Base-by-base conservation (phyloP, 2,329 filamentous ascomycete species). In the Dactylellina parvicollis region DNA sequence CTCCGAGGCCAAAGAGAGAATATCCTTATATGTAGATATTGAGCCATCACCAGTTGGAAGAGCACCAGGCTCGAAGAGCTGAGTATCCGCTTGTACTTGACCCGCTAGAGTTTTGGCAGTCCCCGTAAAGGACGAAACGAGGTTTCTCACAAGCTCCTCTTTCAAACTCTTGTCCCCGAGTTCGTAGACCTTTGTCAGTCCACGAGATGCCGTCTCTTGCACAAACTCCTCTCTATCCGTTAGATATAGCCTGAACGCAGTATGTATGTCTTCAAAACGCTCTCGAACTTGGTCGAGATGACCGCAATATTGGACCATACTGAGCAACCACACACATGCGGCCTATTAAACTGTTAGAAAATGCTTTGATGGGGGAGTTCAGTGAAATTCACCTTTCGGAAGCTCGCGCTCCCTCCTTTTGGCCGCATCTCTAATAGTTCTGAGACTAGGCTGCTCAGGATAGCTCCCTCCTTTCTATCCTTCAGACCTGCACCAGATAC, bases 21-120 rank as follows among this genome's bases (percentile, higher is more conserved):
- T 98, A 38, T 99, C 95, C 79, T 96, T 96, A 83, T 99, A 99
- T 0, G 94, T 98, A 0, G 92, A 97, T 62, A 98, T 87, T 0
- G 92, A 92, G 76, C 86, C 92, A 75, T 96, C 92, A 2, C 93
- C 92, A 0, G 93, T 98, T 0, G 93, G 93, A 10, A 98, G 81
- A 1, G 92, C 91, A 4, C 95, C 95, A 0, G 91, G 90, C 70
- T 98, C 94, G 77, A 98, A 98, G 0, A 99, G 84, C 80, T 98
- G 91, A 0, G 95, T 99, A 57, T 98, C 92, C 38, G 90, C 88
- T 24, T 92, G 91, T 1, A 99, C 92, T 78, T 92, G 96, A 12
- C 87, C 87, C 12, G 86, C 84, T 61, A 87, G 83, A 67, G 95
- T 87, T 75, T 87, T 86, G 0, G 89, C 85, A 40, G 87, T 88